These are phyloP conservation scores for Solanum hybrid DNA, from an alignment of 305 asterid genomes.

Conservation along the genomic window DNA sequence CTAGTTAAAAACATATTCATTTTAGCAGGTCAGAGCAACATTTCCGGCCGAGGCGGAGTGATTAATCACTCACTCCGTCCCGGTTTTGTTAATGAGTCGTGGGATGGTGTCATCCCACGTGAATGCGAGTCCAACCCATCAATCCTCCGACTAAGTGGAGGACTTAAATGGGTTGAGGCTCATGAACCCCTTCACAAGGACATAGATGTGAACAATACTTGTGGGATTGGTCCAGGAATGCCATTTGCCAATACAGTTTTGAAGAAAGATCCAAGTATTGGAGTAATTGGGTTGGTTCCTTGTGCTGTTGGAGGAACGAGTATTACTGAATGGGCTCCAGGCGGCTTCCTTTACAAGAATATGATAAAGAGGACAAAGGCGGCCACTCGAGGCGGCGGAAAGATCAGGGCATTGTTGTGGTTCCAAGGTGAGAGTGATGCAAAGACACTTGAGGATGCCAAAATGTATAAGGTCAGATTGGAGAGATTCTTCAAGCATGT, in stretches of 20 bases:
- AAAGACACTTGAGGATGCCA: conserved; percentile 8
- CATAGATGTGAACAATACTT: conserved; percentile 6
- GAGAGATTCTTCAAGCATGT: conserved; percentile 1
- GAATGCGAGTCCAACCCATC: neutral
- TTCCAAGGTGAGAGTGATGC: conserved; percentile 14
- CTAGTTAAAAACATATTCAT: neutral
- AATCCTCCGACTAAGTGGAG: neutral
- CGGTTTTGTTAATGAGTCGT: neutral
- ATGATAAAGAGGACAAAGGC: neutral
- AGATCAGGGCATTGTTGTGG: conserved; percentile 6
- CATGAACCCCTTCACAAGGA: conserved; percentile 7
- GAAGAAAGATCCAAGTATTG: neutral
- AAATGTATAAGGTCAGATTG: conserved; percentile 1
- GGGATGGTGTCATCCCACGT: conserved; percentile 6
- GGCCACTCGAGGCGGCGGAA: neutral
- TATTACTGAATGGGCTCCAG: conserved; percentile 7
- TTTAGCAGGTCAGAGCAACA: conserved; percentile 12
- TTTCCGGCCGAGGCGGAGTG: conserved; percentile 10
- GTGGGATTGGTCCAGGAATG: conserved; percentile 12
- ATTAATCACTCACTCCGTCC: neutral
- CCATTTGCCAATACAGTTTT: neutral
- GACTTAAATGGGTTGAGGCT: neutral
- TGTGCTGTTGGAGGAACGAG: conserved; percentile 11
- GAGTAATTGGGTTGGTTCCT: conserved; percentile 10
- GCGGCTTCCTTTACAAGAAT: neutral